These are phyloP conservation scores for Tolypocladium nubicola DNA, from an alignment of 2,329 filamentous ascomycete species.

Conservation along the genomic window DNA sequence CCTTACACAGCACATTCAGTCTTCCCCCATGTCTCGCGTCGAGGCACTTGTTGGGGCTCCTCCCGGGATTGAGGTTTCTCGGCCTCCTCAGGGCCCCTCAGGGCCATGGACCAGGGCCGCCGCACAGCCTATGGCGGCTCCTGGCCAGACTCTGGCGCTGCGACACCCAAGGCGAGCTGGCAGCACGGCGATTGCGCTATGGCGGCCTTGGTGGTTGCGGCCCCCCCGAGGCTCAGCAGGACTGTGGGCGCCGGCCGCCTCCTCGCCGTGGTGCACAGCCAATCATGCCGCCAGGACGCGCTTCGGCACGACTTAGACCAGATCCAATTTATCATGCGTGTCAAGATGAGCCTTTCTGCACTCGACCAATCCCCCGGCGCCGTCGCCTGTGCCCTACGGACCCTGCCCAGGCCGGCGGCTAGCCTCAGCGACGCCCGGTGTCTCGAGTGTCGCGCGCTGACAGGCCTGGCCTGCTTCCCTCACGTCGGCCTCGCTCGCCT, in stretches of 20 bases:
- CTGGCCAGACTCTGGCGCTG: background rate
- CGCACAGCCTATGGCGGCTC: background rate
- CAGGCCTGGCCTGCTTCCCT: background rate
- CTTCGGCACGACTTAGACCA: constrained; percentile 7
- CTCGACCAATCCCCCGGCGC: constrained; percentile 4
- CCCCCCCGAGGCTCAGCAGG: background rate
- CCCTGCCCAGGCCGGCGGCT: background rate
- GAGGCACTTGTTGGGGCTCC: background rate
- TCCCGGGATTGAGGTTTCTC: background rate
- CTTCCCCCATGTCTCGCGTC: background rate
- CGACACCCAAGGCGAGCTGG: background rate
- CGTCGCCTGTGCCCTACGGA: background rate
- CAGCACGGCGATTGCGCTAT: background rate
- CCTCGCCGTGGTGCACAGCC: background rate
- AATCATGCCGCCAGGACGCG: constrained; percentile 8
- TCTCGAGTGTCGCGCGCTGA: constrained; percentile 1
- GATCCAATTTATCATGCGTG: constrained; percentile 10
- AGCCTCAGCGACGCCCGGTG: background rate
- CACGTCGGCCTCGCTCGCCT: background rate
- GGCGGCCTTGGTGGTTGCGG: constrained; percentile 1
- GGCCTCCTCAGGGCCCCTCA: background rate
- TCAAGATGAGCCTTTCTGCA: constrained; percentile 9
- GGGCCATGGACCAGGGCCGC: background rate
- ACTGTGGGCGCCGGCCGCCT: background rate
- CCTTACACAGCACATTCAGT: background rate